Conservation (phyloP, 2,329 filamentous ascomycete genomes). For the Fusarium sp. region DNA sequence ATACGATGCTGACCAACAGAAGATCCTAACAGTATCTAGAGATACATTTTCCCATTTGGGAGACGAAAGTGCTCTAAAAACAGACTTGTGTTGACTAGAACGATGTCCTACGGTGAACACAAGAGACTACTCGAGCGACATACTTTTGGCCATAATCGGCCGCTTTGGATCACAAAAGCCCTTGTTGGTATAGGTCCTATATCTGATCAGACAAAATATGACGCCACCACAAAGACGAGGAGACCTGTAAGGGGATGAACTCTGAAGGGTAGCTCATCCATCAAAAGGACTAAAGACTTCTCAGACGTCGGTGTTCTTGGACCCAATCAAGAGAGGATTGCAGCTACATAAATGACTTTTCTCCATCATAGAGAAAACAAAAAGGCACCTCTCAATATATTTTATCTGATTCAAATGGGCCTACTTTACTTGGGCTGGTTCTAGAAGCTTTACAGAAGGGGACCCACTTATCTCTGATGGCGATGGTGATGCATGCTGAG, state of each 20-base stretch:
- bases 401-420: not conserved
- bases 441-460: conserved; percentile 1
- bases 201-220: too few species aligned
- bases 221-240: not conserved
- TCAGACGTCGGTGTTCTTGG: not conserved
- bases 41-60: too few species aligned
- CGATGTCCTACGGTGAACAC: too few species aligned
- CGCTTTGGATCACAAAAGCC: too few species aligned
- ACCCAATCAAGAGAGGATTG: not conserved
- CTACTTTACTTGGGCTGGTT: not conserved
- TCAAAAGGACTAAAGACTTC: not conserved
- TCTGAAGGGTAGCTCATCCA: not conserved
- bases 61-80: too few species aligned
- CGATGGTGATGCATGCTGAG: not conserved
- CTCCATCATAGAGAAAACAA: not conserved
- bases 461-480: conserved; percentile 17
- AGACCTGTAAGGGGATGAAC: not conserved
- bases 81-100: too few species aligned
- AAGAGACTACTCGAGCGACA: too few species aligned
- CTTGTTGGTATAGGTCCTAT: too few species aligned
- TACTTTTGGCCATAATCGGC: too few species aligned
- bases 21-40: too few species aligned
- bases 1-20: too few species aligned
- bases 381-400: not conserved
- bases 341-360: not conserved